Evolutionary conservation across 768 basidiomycete genomes (phyloP).

Genomic region (Phylloporus scabripes): DNA sequence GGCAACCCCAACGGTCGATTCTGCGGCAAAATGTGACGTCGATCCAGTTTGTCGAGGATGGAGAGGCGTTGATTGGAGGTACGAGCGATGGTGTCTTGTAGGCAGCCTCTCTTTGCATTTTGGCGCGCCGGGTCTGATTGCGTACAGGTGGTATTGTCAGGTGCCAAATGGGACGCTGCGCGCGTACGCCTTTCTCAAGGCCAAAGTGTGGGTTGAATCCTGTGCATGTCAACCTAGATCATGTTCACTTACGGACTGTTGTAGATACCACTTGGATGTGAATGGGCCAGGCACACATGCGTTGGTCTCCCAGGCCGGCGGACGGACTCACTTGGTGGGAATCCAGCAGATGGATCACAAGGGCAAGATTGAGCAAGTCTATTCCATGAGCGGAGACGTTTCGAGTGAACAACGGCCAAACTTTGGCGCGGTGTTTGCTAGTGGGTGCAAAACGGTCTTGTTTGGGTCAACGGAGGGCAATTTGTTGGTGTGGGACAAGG

Average conservation of each 20-base stretch:
- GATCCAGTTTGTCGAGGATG: constrained; percentile 58
- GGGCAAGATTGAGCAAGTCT: constrained; percentile 50
- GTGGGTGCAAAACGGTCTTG: constrained; percentile 47
- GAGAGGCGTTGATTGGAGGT: constrained; percentile 59
- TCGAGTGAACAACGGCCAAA: constrained; percentile 27
- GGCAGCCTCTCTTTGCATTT: constrained; percentile 14
- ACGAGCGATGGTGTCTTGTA: constrained; percentile 67
- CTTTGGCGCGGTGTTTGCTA: constrained; percentile 52
- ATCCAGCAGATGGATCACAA: constrained; percentile 46
- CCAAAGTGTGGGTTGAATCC: constrained; percentile 45
- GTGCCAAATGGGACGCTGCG: constrained; percentile 62
- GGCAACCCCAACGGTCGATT: constrained; percentile 62
- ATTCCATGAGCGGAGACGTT: constrained; percentile 36
- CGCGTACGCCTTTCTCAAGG: constrained; percentile 53
- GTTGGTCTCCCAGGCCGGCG: constrained; percentile 48
- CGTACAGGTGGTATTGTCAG: constrained; percentile 58
- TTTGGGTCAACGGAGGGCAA: constrained; percentile 52
- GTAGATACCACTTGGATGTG: constrained; percentile 51
- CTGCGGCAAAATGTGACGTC: constrained; percentile 58
- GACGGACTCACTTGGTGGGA: constrained; percentile 46
- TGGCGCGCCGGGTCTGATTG: constrained; percentile 8
- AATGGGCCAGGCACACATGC: constrained; percentile 45
- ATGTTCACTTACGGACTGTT: constrained; percentile 9
- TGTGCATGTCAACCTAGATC: not conserved
- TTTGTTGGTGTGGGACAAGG: constrained; percentile 58